A percentile compares a stretch with the other conserved stretches of the same genome.
These are phyloP conservation scores for Jaltomata sinuosa DNA, from an alignment of 257 asterid genomes.

Conservation along the genomic window DNA sequence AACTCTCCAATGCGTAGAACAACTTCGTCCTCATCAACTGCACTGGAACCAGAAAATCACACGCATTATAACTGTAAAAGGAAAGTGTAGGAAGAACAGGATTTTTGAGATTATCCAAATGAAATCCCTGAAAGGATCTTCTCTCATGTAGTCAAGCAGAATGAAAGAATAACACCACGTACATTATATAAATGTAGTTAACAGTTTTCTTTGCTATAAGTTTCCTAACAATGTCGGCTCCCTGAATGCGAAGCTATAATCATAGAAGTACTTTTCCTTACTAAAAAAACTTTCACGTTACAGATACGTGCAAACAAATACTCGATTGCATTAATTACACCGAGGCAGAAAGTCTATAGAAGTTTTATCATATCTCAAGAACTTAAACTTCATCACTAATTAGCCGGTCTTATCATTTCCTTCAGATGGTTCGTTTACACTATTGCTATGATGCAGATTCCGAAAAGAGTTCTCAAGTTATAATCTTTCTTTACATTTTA, in stretches of 20 bases:
- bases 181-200: not conserved
- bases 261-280: not conserved
- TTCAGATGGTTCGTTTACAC: not conserved
- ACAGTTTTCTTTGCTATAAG: not conserved
- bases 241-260: not conserved
- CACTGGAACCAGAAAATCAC: slow-evolving; percentile 3
- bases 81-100: not conserved
- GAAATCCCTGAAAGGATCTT: not conserved
- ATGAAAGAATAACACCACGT: not conserved
- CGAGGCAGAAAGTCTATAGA: not conserved
- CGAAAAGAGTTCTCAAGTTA: not conserved
- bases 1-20: slow-evolving; percentile 8
- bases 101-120: not conserved
- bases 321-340: not conserved
- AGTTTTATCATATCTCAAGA: not conserved
- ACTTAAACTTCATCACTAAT: not conserved
- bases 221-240: not conserved
- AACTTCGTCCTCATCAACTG: slow-evolving; percentile 11
- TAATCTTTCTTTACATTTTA: not conserved
- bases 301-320: not conserved
- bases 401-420: not conserved
- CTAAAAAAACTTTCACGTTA: not conserved
- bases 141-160: not conserved
- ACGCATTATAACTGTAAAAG: not conserved
- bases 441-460: not conserved